Percentiles rank a stretch among this genome's conserved stretches.
Evolutionary conservation across 495 filamentous ascomycete species (phyloP).

Genomic region (Eremomyces bilateralis): DNA sequence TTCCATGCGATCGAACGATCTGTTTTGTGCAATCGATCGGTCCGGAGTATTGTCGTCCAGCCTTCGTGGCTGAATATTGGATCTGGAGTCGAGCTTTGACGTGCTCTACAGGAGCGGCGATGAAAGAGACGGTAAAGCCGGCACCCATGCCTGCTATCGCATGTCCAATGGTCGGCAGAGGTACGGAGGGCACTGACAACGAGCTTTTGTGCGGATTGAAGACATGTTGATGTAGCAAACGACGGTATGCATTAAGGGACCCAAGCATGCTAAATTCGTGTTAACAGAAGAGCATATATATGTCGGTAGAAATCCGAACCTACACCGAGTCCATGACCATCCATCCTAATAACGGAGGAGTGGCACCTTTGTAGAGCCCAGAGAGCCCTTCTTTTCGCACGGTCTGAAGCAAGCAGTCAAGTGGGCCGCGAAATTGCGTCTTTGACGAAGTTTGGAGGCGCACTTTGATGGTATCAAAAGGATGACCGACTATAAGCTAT

Average conservation of each 20-base stretch:
- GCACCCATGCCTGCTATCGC: conserved; percentile 71
- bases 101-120: conserved; percentile 88
- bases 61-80: conserved; percentile 62
- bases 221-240: conserved; percentile 52
- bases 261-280: conserved; percentile 50
- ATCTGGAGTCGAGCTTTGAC: conserved; percentile 86
- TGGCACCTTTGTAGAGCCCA: conserved; percentile 79
- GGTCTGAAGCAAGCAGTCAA: conserved; percentile 70
- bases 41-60: conserved; percentile 55
- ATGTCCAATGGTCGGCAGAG: conserved; percentile 62
- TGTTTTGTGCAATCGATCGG: conserved; percentile 64
- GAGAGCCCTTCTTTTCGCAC: conserved; percentile 55
- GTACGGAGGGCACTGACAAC: no score
- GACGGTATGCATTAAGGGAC: conserved; percentile 71
- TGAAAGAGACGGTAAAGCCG: conserved; percentile 73
- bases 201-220: conserved; percentile 40
- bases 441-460: conserved; percentile 72
- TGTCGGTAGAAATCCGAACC: conserved; percentile 5
- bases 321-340: conserved; percentile 91
- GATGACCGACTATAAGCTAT: conserved; percentile 5
- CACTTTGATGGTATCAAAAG: conserved; percentile 92
- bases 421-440: conserved; percentile 58
- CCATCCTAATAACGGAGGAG: conserved; percentile 82
- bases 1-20: conserved; percentile 42
- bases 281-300: not conserved